Conservation (phyloP, 2,329 filamentous ascomycete species). For the Arthrocladium fulminans region DNA sequence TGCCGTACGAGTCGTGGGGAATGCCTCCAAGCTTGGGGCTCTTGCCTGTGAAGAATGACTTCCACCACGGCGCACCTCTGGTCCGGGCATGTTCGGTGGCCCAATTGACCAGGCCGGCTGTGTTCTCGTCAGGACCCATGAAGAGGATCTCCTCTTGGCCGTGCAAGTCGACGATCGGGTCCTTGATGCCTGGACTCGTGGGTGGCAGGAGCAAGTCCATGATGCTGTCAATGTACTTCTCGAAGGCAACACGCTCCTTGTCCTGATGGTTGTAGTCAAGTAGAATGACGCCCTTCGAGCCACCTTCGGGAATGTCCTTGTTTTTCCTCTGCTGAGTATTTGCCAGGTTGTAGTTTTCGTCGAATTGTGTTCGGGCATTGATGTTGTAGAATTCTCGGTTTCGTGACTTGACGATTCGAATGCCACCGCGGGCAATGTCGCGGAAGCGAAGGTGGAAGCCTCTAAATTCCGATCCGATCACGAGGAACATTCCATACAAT, state of each 20-base stretch:
- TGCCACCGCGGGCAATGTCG: slow-evolving; percentile 92
- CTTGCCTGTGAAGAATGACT: slow-evolving; percentile 99
- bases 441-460: slow-evolving; percentile 97
- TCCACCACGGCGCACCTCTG: slow-evolving; percentile 95
- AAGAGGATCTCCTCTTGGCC: slow-evolving; percentile 95
- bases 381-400: slow-evolving; percentile 94
- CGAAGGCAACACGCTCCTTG: slow-evolving; percentile 82
- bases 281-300: slow-evolving; percentile 94
- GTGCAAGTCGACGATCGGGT: slow-evolving; percentile 91
- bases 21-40: slow-evolving; percentile 93
- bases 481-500: slow-evolving; percentile 95
- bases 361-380: slow-evolving; percentile 91
- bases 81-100: slow-evolving; percentile 87
- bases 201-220: slow-evolving; percentile 87
- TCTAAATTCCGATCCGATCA: slow-evolving; percentile 92
- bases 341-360: slow-evolving; percentile 96
- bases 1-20: slow-evolving; percentile 90
- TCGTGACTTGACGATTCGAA: slow-evolving; percentile 95
- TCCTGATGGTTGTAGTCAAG: slow-evolving; percentile 91
- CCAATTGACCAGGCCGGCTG: slow-evolving; percentile 93
- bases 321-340: slow-evolving; percentile 99
- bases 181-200: slow-evolving; percentile 92
- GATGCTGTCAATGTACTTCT: slow-evolving; percentile 99
- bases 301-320: slow-evolving; percentile 98
- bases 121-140: slow-evolving; percentile 98